A percentile compares a stretch with the other conserved stretches of the same genome.
Evolutionary conservation across 768 basidiomycete species (phyloP).

Genomic region (Dendrothele bispora): DNA sequence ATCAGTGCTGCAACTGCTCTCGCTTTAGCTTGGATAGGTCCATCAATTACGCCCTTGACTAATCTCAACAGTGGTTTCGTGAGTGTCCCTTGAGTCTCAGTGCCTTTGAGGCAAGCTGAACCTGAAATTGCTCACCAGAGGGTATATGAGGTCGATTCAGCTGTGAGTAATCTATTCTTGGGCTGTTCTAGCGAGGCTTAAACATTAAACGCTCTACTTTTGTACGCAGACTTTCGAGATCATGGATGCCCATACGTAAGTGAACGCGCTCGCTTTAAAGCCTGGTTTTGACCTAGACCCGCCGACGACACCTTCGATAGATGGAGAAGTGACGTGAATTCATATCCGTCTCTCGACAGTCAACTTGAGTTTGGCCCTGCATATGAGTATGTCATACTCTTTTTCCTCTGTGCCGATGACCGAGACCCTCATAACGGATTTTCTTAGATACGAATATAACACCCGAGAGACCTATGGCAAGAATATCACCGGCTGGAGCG

Average conservation of each 20-base stretch:
- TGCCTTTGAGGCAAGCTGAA: too few species aligned
- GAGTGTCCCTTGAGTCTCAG: slow-evolving; percentile 23
- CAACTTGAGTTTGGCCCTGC: slow-evolving; percentile 61
- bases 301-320: too few species aligned
- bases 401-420: neutral
- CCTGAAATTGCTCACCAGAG: slow-evolving; percentile 33
- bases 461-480: slow-evolving; percentile 67
- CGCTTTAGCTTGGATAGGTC: slow-evolving; percentile 53
- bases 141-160: slow-evolving; percentile 70
- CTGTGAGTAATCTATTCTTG: slow-evolving; percentile 36
- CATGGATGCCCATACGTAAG: slow-evolving; percentile 75
- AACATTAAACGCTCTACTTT: slow-evolving; percentile 2
- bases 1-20: slow-evolving; percentile 58
- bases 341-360: slow-evolving; percentile 56
- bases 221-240: slow-evolving; percentile 83
- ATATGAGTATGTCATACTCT: slow-evolving; percentile 37
- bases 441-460: slow-evolving; percentile 56
- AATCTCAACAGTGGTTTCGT: slow-evolving; percentile 75
- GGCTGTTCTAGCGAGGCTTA: neutral
- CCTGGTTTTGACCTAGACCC: too few species aligned
- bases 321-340: slow-evolving; percentile 63
- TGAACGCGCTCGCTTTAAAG: too few species aligned
- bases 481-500: slow-evolving; percentile 56
- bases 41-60: slow-evolving; percentile 67
- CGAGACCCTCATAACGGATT: neutral